These are phyloP conservation scores for Fusarium kyushuense DNA, from an alignment of 2,329 filamentous ascomycete species.

Conservation along the genomic window DNA sequence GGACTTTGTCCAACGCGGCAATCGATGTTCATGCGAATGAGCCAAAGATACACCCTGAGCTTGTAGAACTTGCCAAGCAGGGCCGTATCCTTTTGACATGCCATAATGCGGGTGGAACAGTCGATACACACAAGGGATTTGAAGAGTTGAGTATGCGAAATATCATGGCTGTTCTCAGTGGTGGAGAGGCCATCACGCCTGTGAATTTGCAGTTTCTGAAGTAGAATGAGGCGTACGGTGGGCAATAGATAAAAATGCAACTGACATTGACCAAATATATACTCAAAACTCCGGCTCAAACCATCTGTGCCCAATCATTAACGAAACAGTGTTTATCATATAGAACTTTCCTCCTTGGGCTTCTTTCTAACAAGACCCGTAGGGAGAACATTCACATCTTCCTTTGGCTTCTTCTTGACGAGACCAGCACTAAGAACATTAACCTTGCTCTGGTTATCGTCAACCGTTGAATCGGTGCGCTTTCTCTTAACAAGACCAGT, in stretches of 20 bases:
- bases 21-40: conserved; percentile 75
- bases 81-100: conserved; percentile 70
- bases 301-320: conserved; percentile 27
- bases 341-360: conserved; percentile 56
- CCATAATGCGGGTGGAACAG: conserved; percentile 75
- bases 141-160: conserved; percentile 76
- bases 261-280: conserved; percentile 22
- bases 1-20: conserved; percentile 64
- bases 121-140: conserved; percentile 75
- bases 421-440: conserved; percentile 64
- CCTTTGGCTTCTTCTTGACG: conserved; percentile 68
- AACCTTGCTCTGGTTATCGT: conserved; percentile 43
- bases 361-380: conserved; percentile 68
- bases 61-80: conserved; percentile 56
- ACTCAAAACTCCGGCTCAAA: conserved; percentile 37
- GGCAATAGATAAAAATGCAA: conserved; percentile 4
- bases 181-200: conserved; percentile 66
- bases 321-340: background rate
- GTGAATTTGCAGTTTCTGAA: conserved; percentile 70
- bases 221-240: conserved; percentile 21
- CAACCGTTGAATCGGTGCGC: conserved; percentile 48
- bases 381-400: conserved; percentile 61
- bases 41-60: conserved; percentile 63
- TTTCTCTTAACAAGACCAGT: conserved; percentile 63
- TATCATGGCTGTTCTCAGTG: conserved; percentile 68